These are phyloP conservation scores for Saccharomycopsis malanga DNA, from an alignment of 805 yeast species.

Conservation along the genomic window DNA sequence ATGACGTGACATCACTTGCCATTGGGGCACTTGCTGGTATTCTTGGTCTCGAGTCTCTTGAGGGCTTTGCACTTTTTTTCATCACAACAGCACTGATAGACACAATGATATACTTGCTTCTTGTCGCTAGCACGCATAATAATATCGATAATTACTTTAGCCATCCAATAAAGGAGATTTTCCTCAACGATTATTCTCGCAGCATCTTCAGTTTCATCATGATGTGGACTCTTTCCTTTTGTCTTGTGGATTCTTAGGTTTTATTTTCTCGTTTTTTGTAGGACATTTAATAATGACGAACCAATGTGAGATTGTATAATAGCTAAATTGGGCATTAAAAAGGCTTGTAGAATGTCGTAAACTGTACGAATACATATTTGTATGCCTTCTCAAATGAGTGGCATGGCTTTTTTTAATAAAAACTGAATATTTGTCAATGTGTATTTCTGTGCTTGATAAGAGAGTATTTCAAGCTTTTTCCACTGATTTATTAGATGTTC, in stretches of 20 bases:
- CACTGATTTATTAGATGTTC: too few species aligned
- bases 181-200: slow-evolving; percentile 17
- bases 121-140: neutral
- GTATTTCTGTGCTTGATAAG: too few species aligned
- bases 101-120: slow-evolving; percentile 2
- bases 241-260: slow-evolving; percentile 11
- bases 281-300: too few species aligned
- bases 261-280: neutral
- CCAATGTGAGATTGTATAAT: too few species aligned
- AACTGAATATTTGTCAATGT: too few species aligned
- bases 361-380: too few species aligned
- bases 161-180: slow-evolving; percentile 18
- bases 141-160: slow-evolving; percentile 14
- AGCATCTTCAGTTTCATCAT: slow-evolving; percentile 19
- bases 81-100: slow-evolving; percentile 10
- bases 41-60: slow-evolving; percentile 12
- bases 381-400: too few species aligned
- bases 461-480: too few species aligned
- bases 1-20: slow-evolving; percentile 14
- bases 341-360: too few species aligned
- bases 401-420: too few species aligned
- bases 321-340: too few species aligned
- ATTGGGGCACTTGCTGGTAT: slow-evolving; percentile 17
- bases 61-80: slow-evolving; percentile 19
- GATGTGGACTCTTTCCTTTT: slow-evolving; percentile 21